Conservation (phyloP, 768 basidiomycete species). For the Cystobasidium tubakii region DNA sequence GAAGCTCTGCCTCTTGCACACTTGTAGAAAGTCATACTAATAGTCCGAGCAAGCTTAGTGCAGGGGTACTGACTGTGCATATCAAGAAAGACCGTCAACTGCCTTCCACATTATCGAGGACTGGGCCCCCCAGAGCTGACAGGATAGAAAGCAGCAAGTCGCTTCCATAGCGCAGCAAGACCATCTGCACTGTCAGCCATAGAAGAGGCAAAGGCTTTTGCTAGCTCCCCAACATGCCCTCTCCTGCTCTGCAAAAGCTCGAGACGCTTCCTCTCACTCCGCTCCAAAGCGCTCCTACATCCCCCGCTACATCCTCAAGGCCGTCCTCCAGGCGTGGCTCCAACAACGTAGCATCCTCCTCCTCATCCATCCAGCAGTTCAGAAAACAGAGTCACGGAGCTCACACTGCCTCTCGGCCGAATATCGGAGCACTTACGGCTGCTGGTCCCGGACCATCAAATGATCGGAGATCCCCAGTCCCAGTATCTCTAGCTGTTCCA, state of each 20-base stretch:
- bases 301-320: neutral
- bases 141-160: too few species aligned
- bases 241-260: conserved; percentile 4
- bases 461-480: neutral
- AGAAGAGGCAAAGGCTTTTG: too few species aligned
- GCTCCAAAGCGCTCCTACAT: conserved; percentile 1
- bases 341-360: neutral
- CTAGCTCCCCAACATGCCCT: neutral
- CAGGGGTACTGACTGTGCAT: too few species aligned
- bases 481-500: neutral
- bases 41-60: too few species aligned
- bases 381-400: neutral
- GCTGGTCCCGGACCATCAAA: neutral
- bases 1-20: too few species aligned
- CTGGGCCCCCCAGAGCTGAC: too few species aligned
- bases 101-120: too few species aligned
- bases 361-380: neutral
- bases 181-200: too few species aligned
- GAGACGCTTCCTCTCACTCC: conserved; percentile 3
- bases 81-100: too few species aligned
- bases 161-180: too few species aligned
- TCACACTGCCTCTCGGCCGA: neutral
- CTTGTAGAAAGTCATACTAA: too few species aligned
- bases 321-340: neutral
- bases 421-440: neutral